A percentile compares a stretch with the other conserved stretches of the same genome.
phyloP scores from a whole-genome alignment of 2,329 filamentous ascomycete species.

The Penicillium sp. region DNA sequence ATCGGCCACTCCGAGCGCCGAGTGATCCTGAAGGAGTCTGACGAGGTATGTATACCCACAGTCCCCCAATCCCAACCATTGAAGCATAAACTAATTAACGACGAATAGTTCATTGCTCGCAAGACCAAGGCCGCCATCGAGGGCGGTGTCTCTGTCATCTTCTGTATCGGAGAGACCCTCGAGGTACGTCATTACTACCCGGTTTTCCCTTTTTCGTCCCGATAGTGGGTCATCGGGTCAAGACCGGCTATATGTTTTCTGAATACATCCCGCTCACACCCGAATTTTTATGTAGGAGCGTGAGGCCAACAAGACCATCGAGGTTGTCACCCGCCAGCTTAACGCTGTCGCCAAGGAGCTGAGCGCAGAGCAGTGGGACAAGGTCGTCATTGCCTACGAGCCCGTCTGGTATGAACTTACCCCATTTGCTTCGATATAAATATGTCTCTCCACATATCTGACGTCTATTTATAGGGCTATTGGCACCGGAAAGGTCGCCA shows the following conservation, averaged over 20 bases:
- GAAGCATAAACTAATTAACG: not conserved
- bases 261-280: constrained; percentile 23
- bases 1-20: constrained; percentile 94
- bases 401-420: constrained; percentile 78
- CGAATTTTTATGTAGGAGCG: constrained; percentile 57
- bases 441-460: constrained; percentile 2
- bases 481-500: constrained; percentile 90
- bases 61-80: not conserved
- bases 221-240: constrained; percentile 18
- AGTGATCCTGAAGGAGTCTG: constrained; percentile 80
- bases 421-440: not conserved
- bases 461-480: constrained; percentile 51
- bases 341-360: constrained; percentile 69
- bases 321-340: constrained; percentile 70
- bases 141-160: constrained; percentile 83
- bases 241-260: constrained; percentile 9
- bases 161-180: constrained; percentile 95
- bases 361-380: constrained; percentile 76
- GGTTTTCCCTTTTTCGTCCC: constrained; percentile 17
- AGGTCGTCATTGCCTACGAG: constrained; percentile 97
- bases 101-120: constrained; percentile 65
- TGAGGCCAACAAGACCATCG: constrained; percentile 79
- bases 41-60: constrained; percentile 51
- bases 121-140: constrained; percentile 95
- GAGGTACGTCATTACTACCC: constrained; percentile 50